A percentile compares a stretch with the other conserved stretches of the same genome.
Conservation (phyloP, 1,139 yeast species). For the Wickerhamomyces sp. region DNA sequence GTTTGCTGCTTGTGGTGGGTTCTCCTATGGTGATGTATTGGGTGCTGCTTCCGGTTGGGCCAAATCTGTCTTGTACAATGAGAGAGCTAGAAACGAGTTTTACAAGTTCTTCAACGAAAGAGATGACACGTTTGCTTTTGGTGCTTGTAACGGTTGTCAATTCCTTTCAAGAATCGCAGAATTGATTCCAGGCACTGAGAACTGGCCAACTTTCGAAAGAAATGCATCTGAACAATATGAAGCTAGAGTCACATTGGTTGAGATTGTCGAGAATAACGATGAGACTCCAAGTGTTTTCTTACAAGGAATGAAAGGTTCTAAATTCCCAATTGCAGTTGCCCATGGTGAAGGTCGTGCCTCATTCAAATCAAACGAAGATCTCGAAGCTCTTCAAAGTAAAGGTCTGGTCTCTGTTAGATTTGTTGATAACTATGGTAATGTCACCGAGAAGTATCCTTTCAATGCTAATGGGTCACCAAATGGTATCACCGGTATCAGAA, state of each 20-base stretch:
- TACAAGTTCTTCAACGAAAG: conserved; percentile 77
- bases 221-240: conserved; percentile 93
- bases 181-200: conserved; percentile 89
- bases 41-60: conserved; percentile 99
- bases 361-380: conserved; percentile 41
- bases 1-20: conserved; percentile 98
- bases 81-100: conserved; percentile 71
- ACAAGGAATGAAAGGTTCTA: conserved; percentile 86
- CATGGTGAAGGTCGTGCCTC: conserved; percentile 97
- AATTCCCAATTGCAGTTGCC: conserved; percentile 94
- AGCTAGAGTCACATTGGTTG: conserved; percentile 91
- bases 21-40: conserved; percentile 97
- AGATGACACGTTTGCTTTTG: conserved; percentile 92
- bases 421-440: conserved; percentile 86
- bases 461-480: conserved; percentile 96
- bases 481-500: conserved; percentile 89
- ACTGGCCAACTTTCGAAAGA: conserved; percentile 96
- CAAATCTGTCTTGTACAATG: conserved; percentile 88
- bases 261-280: conserved; percentile 52
- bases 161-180: conserved; percentile 84
- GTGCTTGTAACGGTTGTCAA: conserved; percentile 99
- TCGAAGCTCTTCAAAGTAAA: conserved; percentile 42
- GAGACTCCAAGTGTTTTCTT: conserved; percentile 66
- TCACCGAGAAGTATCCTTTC: conserved; percentile 80
- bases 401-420: conserved; percentile 64